Conservation (phyloP, 306 rosid genomes). For the Pterocarpus macrocarpus region DNA sequence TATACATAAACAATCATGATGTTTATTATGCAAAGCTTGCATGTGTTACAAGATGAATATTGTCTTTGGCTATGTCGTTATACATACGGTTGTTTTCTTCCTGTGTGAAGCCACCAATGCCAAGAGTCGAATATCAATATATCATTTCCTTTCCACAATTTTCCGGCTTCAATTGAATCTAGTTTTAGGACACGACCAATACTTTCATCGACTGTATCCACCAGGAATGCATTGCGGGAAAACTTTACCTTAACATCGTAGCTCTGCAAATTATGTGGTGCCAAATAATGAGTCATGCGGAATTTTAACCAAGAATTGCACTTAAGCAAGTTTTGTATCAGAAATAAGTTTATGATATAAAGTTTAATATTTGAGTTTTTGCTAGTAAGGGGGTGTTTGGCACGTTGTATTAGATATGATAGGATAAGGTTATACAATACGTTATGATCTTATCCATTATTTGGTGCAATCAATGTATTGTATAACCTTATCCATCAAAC, state of each 20-base stretch:
- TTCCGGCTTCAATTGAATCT: constrained; percentile 50
- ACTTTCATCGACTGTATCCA: constrained; percentile 40
- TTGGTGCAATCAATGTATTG: too few relatives aligned
- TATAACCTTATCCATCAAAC: too few relatives aligned
- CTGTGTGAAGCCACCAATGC: constrained; percentile 76
- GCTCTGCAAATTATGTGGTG: constrained; percentile 42
- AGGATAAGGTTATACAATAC: too few relatives aligned
- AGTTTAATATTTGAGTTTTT: too few relatives aligned
- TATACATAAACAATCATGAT: neutral
- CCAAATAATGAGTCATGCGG: neutral
- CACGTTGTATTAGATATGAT: too few relatives aligned
- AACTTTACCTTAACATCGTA: constrained; percentile 54
- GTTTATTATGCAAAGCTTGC: neutral
- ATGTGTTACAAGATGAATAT: constrained; percentile 3
- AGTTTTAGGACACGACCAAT: constrained; percentile 55
- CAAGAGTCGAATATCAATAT: constrained; percentile 63
- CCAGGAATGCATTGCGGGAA: constrained; percentile 57
- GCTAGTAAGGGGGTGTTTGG: too few relatives aligned
- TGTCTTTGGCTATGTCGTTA: neutral
- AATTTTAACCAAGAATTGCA: neutral
- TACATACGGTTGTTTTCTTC: constrained; percentile 62
- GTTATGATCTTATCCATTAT: too few relatives aligned
- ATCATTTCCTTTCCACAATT: constrained; percentile 53
- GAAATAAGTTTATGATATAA: neutral
- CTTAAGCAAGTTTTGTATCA: neutral